A percentile compares a stretch with the other conserved stretches of the same genome.
Conservation (phyloP, 2,329 filamentous ascomycete species). For the Sarocladium oryzae region DNA sequence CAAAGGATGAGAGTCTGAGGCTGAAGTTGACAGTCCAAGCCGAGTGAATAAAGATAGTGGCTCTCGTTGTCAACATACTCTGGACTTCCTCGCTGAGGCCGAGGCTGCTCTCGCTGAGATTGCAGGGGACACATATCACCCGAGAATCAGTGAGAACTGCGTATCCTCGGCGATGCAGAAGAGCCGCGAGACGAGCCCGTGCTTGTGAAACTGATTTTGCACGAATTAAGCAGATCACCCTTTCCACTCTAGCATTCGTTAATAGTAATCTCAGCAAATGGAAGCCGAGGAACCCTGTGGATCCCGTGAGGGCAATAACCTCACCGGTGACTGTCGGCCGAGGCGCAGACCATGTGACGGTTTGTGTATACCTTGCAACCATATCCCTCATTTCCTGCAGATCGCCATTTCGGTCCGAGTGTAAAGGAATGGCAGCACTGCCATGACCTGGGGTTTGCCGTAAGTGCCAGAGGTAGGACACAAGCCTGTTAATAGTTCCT, state of each 20-base stretch:
- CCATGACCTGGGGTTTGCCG: neutral
- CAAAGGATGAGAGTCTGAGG: slow-evolving; percentile 42
- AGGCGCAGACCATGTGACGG: neutral
- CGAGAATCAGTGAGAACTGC: slow-evolving; percentile 5
- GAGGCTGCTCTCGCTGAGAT: slow-evolving; percentile 8
- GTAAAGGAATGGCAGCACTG: neutral
- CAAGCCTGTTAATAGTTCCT: slow-evolving; percentile 37
- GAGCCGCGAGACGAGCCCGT: slow-evolving; percentile 5
- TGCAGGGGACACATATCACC: slow-evolving; percentile 15
- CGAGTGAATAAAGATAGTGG: slow-evolving; percentile 35
- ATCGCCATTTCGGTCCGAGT: neutral
- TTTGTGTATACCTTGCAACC: neutral
- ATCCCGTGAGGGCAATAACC: slow-evolving; percentile 49
- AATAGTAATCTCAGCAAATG: slow-evolving; percentile 35
- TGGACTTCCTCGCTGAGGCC: slow-evolving; percentile 8
- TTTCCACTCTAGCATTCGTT: neutral
- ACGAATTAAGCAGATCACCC: slow-evolving; percentile 35
- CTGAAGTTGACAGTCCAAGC: slow-evolving; percentile 54
- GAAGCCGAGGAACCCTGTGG: slow-evolving; percentile 58
- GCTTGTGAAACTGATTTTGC: slow-evolving; percentile 13
- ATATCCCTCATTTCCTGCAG: neutral
- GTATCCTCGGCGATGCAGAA: neutral
- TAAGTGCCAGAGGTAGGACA: slow-evolving; percentile 15
- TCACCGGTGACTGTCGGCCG: neutral
- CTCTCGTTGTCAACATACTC: neutral